Conservation (phyloP, 1,284 basidiomycete genomes). For the Quambalaria eucalypti region DNA sequence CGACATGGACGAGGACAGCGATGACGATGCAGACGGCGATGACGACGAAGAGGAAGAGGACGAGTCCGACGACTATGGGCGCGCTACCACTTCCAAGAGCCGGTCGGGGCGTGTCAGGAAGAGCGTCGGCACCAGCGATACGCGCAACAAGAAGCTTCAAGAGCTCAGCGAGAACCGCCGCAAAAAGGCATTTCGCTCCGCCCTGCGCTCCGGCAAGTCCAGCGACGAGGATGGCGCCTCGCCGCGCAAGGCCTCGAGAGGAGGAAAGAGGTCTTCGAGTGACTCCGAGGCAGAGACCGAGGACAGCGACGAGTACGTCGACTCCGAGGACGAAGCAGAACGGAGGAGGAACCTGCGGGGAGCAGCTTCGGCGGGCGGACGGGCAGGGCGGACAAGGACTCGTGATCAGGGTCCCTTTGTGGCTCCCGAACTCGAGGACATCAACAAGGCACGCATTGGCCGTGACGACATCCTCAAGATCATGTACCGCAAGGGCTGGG, state of each 20-base stretch:
- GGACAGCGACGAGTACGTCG: background rate
- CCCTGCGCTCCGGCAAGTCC: background rate
- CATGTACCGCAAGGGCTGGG: conserved; percentile 1
- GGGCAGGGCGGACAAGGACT: background rate
- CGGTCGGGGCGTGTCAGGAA: background rate
- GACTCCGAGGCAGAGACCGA: background rate
- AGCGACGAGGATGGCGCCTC: background rate
- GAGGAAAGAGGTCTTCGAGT: background rate
- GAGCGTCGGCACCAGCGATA: background rate
- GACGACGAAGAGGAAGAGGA: background rate
- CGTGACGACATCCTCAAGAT: background rate
- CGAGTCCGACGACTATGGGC: background rate
- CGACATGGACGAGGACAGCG: background rate
- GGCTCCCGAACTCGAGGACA: background rate
- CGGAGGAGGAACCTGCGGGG: background rate
- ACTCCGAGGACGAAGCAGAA: background rate
- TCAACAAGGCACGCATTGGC: background rate
- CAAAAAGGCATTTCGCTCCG: background rate
- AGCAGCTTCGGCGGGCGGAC: background rate
- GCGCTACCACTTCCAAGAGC: background rate
- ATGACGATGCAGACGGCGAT: background rate
- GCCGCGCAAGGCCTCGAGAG: background rate
- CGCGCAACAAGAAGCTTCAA: background rate
- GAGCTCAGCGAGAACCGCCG: background rate
- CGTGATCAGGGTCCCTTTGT: background rate